Conservation (phyloP, 2,329 filamentous ascomycete genomes). For the Aspergillus thermomutatus region DNA sequence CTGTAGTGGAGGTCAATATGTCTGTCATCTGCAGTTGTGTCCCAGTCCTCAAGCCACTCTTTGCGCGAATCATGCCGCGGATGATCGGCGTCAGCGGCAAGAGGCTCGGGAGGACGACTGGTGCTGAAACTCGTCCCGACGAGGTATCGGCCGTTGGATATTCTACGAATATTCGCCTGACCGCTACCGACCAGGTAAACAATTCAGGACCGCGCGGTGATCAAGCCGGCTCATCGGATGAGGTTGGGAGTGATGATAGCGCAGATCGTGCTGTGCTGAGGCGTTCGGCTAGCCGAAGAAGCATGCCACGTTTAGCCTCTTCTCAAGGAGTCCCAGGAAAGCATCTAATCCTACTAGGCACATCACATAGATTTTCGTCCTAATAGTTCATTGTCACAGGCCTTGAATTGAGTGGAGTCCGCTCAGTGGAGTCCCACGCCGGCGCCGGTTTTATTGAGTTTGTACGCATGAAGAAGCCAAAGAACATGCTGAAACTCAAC, state of each 20-base stretch:
- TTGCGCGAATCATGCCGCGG: conserved; percentile 59
- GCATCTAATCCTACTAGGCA: too few relatives aligned
- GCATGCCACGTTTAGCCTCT: too few relatives aligned
- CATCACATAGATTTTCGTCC: too few relatives aligned
- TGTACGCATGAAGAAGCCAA: conserved; percentile 55
- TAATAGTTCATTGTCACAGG: too few relatives aligned
- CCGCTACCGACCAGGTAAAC: conserved; percentile 38
- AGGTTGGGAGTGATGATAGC: too few relatives aligned
- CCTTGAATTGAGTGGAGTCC: conserved; percentile 15
- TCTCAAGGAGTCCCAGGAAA: too few relatives aligned
- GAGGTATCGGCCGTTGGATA: neutral
- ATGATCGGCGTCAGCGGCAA: conserved; percentile 51
- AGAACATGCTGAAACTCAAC: conserved; percentile 58
- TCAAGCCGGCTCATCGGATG: too few relatives aligned
- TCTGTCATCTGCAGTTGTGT: conserved; percentile 89
- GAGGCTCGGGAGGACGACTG: conserved; percentile 14
- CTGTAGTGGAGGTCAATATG: conserved; percentile 83
- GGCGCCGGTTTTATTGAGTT: conserved; percentile 59
- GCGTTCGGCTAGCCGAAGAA: too few relatives aligned
- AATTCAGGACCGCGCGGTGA: too few relatives aligned
- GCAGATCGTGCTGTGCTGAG: too few relatives aligned
- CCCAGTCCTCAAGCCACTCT: conserved; percentile 84
- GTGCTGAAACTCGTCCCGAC: neutral
- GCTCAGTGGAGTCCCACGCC: conserved; percentile 26
- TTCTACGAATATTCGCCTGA: conserved; percentile 29